Conservation (phyloP, 129 eudicot species). For the Deinandra increscens region DNA sequence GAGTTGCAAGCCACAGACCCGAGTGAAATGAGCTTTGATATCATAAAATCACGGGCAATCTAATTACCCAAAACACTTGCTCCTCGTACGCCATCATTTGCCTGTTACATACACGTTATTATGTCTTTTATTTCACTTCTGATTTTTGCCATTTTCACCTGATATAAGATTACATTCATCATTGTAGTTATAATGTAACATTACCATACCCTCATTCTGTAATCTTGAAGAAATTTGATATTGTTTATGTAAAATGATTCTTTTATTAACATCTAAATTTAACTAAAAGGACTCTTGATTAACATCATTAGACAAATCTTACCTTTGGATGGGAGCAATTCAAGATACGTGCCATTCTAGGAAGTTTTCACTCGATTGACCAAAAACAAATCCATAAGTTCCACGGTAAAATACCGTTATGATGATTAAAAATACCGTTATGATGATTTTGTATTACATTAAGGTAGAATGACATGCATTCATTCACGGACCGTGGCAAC, state of each 20-base stretch:
- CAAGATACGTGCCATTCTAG: too few species aligned
- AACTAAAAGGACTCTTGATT: neutral
- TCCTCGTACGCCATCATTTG: neutral
- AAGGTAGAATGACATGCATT: neutral
- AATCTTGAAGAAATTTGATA: slow-evolving; percentile 32
- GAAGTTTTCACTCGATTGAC: too few species aligned
- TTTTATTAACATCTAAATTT: neutral
- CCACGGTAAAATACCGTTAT: too few species aligned
- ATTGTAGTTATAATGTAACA: slow-evolving; percentile 41
- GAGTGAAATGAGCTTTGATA: slow-evolving; percentile 94
- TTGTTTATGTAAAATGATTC: slow-evolving; percentile 20
- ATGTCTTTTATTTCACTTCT: neutral
- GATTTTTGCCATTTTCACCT: slow-evolving; percentile 9
- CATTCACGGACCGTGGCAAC: slow-evolving; percentile 7
- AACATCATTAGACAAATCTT: neutral
- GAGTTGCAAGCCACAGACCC: slow-evolving; percentile 94
- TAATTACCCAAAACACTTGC: slow-evolving; percentile 32
- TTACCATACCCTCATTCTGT: slow-evolving; percentile 29
- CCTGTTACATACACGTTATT: slow-evolving; percentile 22
- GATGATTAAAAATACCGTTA: too few species aligned
- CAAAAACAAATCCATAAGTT: too few species aligned
- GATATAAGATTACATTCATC: slow-evolving; percentile 31
- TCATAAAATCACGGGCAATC: slow-evolving; percentile 73
- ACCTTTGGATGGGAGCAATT: too few species aligned
- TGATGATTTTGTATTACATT: too few species aligned